Evolutionary conservation across 805 yeast species (phyloP), one percentile per base, ranked within the genome.

Genomic region (Candida xiaguanensis): DNA sequence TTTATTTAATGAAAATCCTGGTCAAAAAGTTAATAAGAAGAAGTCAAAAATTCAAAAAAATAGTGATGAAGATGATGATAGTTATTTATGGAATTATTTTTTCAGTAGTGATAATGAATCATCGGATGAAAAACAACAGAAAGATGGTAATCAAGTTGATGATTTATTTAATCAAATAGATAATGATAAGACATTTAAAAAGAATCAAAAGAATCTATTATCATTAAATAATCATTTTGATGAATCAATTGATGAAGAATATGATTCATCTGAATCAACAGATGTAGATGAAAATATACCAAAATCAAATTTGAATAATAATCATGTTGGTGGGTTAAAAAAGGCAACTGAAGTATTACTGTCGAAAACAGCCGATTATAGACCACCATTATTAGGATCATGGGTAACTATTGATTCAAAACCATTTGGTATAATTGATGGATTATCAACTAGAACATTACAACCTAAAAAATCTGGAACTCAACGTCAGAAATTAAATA

Each of bases 381-480:
- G 95, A 39, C 97, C 98, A 4, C 99, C 99, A 2, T 77, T 86
- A 19, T 68, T 91, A 42, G 98, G 97, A 0, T 83, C 95, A 2
- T 91, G 97, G 95, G 80, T 84, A 25, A 82, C 95, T 5, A 77
- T 82, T 37, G 76, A 70, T 32, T 77, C 77, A 37, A 82, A 87
- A 51, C 96, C 96, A 1, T 88, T 85, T 59, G 95, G 96, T 16
- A 88, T 91, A 42, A 91, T 91, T 53, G 98, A 91, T 58, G 99
- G 99, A 4, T 73, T 87, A 22, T 82, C 95, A 0, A 93, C 98
- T 0, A 74, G 96, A 40, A 83, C 95, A 2, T 66, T 91, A 46
- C 40, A 31, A 11, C 38, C 38, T 17, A 35, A 35, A 25, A 30
- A 34, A 34, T 16, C 17, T 6, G 13, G n/a, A 12, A 5, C 8